Conservation (phyloP, 1,139 yeast genomes). For the Yamadazyma songkhlaensis region DNA sequence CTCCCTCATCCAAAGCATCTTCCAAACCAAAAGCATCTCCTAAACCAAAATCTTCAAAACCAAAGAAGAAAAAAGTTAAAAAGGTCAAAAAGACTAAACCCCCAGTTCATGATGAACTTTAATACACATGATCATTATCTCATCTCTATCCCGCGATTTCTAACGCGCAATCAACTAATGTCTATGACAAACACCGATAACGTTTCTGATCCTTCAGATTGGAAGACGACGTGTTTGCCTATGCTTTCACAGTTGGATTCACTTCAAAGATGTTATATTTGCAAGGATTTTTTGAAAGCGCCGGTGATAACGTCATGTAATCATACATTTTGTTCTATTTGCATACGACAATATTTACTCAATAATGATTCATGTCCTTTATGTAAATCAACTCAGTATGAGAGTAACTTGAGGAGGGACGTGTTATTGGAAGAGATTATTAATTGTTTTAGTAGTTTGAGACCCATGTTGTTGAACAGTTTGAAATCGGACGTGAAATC, state of each 20-base stretch:
- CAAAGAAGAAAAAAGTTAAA: background rate
- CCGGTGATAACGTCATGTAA: conserved; percentile 87
- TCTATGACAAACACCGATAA: conserved; percentile 9
- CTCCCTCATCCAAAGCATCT: background rate
- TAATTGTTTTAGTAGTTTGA: conserved; percentile 46
- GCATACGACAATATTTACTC: conserved; percentile 72
- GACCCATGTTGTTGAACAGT: conserved; percentile 19
- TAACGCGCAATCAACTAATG: background rate
- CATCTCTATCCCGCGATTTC: background rate
- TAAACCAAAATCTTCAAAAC: conserved; percentile 2
- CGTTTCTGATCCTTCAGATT: conserved; percentile 67
- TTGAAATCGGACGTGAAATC: background rate
- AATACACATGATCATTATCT: conserved; percentile 3
- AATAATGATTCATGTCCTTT: conserved; percentile 69
- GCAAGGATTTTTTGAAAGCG: conserved; percentile 78
- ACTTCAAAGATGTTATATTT: conserved; percentile 80
- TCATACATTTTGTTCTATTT: conserved; percentile 88
- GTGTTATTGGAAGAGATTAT: conserved; percentile 72
- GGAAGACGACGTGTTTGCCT: conserved; percentile 55
- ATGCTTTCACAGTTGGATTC: conserved; percentile 61
- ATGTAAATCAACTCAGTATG: conserved; percentile 70
- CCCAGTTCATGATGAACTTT: conserved; percentile 21
- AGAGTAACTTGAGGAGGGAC: conserved; percentile 67
- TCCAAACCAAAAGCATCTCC: background rate
- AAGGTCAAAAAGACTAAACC: conserved; percentile 3